Evolutionary conservation across 2,329 filamentous ascomycete genomes (phyloP), one percentile per base, ranked within the genome.

Genomic region (Colletotrichum eleusines): DNA sequence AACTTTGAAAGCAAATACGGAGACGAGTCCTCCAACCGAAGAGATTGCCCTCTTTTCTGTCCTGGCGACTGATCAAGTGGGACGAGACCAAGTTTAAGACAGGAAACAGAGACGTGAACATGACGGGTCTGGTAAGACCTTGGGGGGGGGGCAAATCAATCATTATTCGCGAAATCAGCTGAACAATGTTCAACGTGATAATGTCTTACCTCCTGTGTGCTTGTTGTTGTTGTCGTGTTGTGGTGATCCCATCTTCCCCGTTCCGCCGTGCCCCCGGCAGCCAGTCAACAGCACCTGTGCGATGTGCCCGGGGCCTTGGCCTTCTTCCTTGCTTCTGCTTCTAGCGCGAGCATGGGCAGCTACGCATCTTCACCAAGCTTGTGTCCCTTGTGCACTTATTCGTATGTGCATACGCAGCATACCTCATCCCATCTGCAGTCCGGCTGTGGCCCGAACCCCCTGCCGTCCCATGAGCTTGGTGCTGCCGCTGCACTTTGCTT

Each of bases 301-400:
- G n/a, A n/a, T 28, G 28, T 38, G 42, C 42, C 42, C 28, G 57
- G 42, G 42, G 44, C 64, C 63, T 59, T 59, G 55, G 50, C 50
- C 57, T 18, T 66, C 44, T 63, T 68, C 58, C 64, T 68, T 71
- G 68, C 58, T 68, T 71, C 58, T 68, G 64, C 53, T 71, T 71
- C 68, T 71, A 54, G 68, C 64, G 58, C 44, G 35, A 53, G 58
- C 58, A 68, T 63, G 61, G 63, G 46, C 58, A 68, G 35, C 58
- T 54, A 59, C 59, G 68, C 64, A 63, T 71, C 58, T 63, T 68
- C 44, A 9, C 46, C 64, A 46, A 68, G 68, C 51, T 68, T 58
- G 20, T 46, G 20, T n/a, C 54, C 35, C 35, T 53, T 53, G 44
- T 68, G 53, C 58, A 63, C 31, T n/a, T n/a, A n/a, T n/a, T n/a